Base-by-base conservation (phyloP, 352 stramenopile genomes). In the Phytophthora hybrid region DNA sequence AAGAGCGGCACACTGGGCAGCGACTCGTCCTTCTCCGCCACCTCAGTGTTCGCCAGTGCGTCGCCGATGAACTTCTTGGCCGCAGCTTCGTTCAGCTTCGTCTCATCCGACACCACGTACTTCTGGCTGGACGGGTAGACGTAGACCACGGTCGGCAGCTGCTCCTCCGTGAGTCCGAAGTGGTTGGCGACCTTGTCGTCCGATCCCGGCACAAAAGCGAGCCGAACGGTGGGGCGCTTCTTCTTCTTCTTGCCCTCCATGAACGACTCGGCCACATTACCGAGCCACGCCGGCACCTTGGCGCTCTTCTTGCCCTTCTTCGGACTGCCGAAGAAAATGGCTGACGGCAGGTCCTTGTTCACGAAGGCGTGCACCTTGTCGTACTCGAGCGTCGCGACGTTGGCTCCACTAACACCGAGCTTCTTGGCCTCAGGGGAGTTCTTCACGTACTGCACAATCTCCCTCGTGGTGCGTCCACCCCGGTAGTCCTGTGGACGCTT, bases 391-490 rank as follows among this genome's bases (percentile, higher is more conserved):
- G 77, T 84, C 9, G 75, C 55, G 29, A 92, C 70, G 18, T 79
- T 76, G 14, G 74, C 74, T 9, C 80, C 78, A 67, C 81, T 83
- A 10, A 93, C 85, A 4, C 85, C 87, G 2, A 94, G 76, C 23
- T 89, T 89, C 76, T 93, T 89, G 3, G 87, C 85, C 18, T 91
- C 83, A 0, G 80, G 79, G 9, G 85, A 93, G 65, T 76, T 91
- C 66, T 85, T 89, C 9, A 93, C 84, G 59, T 94, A 92, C 66
- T 90, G 72, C 9, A 95, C 76, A 59, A 95, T 93, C 7, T 93
- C 88, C 39, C 69, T 75, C 47, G 75, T 69, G 4, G 84, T 84
- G 59, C 88, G 88, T 19, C 87, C 87, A 14, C 86, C 86, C 23
- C 83, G 83, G 74, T 93, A 95, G 61, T 93, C 88, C 31, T 66